Evolutionary conservation across 306 rosid genomes (phyloP).

Genomic region (Citrullus amarus): DNA sequence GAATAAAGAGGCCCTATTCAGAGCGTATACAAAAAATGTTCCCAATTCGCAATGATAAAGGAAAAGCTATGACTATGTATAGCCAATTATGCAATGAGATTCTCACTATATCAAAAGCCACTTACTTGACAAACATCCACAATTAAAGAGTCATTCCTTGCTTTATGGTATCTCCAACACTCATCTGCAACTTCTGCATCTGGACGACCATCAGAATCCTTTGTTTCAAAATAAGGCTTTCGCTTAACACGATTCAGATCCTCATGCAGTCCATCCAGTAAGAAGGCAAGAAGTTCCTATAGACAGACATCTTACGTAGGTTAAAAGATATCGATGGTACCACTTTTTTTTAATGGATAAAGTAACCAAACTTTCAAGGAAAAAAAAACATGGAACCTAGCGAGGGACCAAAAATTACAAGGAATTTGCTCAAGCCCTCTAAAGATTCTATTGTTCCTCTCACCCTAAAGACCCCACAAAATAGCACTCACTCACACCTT

Average conservation of each 20-base stretch:
- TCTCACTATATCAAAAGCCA: not conserved
- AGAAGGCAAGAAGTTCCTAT: conserved; percentile 96
- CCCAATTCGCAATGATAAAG: no score
- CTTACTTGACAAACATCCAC: conserved; percentile 99
- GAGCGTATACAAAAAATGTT: no score
- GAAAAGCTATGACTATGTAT: no score
- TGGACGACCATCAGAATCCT: conserved; percentile 81
- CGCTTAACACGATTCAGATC: conserved; percentile 96
- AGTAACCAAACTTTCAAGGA: not conserved
- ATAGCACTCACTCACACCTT: not conserved
- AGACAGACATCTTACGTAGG: conserved; percentile 4
- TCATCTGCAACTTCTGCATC: conserved; percentile 91
- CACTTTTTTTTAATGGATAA: not conserved
- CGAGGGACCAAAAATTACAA: not conserved
- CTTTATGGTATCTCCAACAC: conserved; percentile 94
- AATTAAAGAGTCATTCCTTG: conserved; percentile 93
- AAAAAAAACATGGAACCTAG: not conserved
- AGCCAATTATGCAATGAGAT: not conserved
- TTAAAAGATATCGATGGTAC: not conserved
- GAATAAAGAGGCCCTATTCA: no score
- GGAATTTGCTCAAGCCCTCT: not conserved
- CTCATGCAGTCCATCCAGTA: conserved; percentile 97
- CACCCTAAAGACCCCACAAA: not conserved
- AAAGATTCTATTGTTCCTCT: not conserved
- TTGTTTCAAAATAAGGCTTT: conserved; percentile 96